These are phyloP conservation scores for Forsythia viridissima DNA, from an alignment of 257 asterid species.

Conservation along the genomic window DNA sequence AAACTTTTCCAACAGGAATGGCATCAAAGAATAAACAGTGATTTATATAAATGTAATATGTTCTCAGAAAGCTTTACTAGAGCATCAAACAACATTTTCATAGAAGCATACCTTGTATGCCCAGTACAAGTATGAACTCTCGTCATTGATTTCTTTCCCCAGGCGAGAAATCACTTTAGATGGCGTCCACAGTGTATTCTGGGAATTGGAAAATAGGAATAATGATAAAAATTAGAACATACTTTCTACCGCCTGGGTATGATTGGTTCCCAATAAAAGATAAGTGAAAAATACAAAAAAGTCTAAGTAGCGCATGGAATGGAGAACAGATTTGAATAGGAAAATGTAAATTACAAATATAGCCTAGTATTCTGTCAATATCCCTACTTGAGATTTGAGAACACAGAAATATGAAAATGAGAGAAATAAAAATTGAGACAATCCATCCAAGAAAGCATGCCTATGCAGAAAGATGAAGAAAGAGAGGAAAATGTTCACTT, in stretches of 20 bases:
- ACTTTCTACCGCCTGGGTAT: neutral
- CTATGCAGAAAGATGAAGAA: neutral
- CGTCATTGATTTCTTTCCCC: conserved; percentile 80
- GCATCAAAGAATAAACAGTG: neutral
- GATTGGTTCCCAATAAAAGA: neutral
- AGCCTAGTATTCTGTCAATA: conserved; percentile 6
- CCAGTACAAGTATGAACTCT: conserved; percentile 88
- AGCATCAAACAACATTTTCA: conserved; percentile 9
- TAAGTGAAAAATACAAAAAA: neutral
- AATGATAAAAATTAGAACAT: conserved; percentile 1
- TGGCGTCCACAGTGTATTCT: conserved; percentile 87
- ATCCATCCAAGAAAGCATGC: conserved; percentile 3
- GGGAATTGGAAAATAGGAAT: conserved; percentile 25
- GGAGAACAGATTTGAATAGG: neutral
- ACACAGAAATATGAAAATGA: neutral
- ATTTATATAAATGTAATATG: neutral
- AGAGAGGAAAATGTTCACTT: neutral
- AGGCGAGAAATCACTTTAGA: conserved; percentile 88
- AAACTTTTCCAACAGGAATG: neutral
- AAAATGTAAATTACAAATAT: conserved; percentile 11
- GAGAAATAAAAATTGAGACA: neutral
- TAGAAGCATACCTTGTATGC: conserved; percentile 68
- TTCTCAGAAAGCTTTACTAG: conserved; percentile 4
- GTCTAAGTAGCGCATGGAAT: neutral
- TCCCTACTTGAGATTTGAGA: neutral